Conservation (phyloP, 2,329 filamentous ascomycete species). For the Fusarium incarnatum region DNA sequence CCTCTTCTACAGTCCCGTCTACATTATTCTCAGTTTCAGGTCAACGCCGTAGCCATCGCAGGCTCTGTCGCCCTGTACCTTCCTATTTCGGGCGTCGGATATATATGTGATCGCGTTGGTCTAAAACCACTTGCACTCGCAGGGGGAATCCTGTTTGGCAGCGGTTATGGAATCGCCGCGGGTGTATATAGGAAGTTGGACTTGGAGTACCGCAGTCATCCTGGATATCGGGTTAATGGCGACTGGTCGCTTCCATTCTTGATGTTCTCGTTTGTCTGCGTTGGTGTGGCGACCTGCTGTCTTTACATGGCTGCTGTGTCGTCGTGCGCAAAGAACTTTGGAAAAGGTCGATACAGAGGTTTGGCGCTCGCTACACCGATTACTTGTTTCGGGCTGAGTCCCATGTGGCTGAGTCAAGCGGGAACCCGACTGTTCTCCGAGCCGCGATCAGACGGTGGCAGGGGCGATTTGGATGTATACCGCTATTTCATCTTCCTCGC, state of each 20-base stretch:
- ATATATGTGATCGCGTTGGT: conserved; percentile 89
- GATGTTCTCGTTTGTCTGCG: conserved; percentile 83
- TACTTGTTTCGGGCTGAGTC: conserved; percentile 90
- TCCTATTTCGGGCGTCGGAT: conserved; percentile 89
- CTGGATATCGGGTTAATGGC: conserved; percentile 56
- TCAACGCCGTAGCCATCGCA: conserved; percentile 89
- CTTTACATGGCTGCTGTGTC: conserved; percentile 95
- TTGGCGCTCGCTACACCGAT: conserved; percentile 91
- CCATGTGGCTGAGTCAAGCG: conserved; percentile 95
- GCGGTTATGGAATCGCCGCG: conserved; percentile 86
- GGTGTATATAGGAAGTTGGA: conserved; percentile 72
- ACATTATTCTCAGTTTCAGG: conserved; percentile 89
- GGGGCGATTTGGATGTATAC: conserved; percentile 78
- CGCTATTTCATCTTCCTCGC: conserved; percentile 89
- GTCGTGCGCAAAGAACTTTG: conserved; percentile 98
- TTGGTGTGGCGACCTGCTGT: conserved; percentile 85
- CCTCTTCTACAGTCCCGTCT: conserved; percentile 88
- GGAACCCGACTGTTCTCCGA: conserved; percentile 83
- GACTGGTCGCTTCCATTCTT: conserved; percentile 82
- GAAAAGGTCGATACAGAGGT: conserved; percentile 86
- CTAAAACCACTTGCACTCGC: conserved; percentile 81
- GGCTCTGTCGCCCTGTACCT: conserved; percentile 92
- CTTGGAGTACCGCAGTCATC: conserved; percentile 58
- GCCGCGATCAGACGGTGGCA: conserved; percentile 69
- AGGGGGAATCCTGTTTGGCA: conserved; percentile 78